A percentile compares a stretch with the other conserved stretches of the same genome.
Conservation (phyloP, 768 basidiomycete genomes). For the Russula emetica region DNA sequence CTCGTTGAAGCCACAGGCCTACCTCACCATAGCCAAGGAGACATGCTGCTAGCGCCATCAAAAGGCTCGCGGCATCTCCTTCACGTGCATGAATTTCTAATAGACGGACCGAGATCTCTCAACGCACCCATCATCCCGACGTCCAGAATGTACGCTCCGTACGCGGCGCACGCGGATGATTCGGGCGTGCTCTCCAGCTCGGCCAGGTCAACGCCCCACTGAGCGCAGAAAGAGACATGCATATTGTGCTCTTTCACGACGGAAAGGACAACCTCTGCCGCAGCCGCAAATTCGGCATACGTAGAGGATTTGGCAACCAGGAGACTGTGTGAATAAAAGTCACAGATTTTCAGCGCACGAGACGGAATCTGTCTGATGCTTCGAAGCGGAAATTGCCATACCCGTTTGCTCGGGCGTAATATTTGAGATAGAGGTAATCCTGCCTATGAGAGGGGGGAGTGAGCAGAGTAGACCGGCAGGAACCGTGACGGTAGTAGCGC, state of each 20-base stretch:
- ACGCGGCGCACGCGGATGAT: conserved; percentile 70
- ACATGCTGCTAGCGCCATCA: conserved; percentile 83
- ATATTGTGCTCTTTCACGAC: conserved; percentile 66
- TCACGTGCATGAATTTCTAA: not conserved
- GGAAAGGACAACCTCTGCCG: conserved; percentile 58
- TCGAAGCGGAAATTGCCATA: conserved; percentile 32
- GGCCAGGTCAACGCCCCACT: conserved; percentile 60
- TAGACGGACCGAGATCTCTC: not conserved
- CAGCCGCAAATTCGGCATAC: conserved; percentile 57
- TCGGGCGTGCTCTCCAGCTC: conserved; percentile 63
- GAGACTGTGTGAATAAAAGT: conserved; percentile 41
- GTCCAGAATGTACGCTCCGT: conserved; percentile 83
- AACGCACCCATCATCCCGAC: conserved; percentile 59
- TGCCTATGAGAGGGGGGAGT: conserved; percentile 46
- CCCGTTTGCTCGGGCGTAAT: conserved; percentile 82
- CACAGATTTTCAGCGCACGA: not conserved
- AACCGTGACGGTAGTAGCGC: conserved; percentile 26
- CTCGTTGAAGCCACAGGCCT: conserved; percentile 72
- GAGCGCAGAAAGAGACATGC: conserved; percentile 65
- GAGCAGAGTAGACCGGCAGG: not conserved
- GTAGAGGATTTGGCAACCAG: conserved; percentile 72
- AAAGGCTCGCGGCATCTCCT: conserved; percentile 56
- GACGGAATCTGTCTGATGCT: not conserved
- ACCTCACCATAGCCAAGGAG: conserved; percentile 91
- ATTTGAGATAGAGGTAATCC: conserved; percentile 76